A percentile compares a stretch with the other conserved stretches of the same genome.
Evolutionary conservation across 345 rosid genomes (phyloP).

Genomic region (Corchorus olitorius): DNA sequence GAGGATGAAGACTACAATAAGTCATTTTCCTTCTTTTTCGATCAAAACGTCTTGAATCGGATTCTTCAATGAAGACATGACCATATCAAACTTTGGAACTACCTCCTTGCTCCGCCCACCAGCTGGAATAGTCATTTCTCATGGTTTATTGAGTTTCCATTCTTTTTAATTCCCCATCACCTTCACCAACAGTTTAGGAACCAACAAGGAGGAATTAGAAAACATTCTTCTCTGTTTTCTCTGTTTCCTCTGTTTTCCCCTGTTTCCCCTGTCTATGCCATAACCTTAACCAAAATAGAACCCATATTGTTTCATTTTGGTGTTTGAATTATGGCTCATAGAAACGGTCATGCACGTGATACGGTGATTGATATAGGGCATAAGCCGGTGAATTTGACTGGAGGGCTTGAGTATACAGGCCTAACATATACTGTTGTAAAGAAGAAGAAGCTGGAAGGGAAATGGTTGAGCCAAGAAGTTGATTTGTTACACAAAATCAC

Average conservation of each 20-base stretch:
- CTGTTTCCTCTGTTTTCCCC: not conserved
- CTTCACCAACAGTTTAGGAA: conserved; percentile 19
- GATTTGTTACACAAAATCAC: conserved; percentile 57
- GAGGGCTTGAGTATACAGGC: conserved; percentile 54
- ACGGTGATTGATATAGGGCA: conserved; percentile 42
- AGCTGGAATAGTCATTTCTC: conserved; percentile 26
- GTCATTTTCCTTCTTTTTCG: conserved; percentile 2
- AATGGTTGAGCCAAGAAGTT: conserved; percentile 46
- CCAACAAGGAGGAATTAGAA: not conserved
- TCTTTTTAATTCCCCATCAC: conserved; percentile 27
- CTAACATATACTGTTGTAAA: conserved; percentile 59
- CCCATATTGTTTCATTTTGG: not conserved
- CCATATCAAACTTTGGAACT: conserved; percentile 14
- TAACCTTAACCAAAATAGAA: not conserved
- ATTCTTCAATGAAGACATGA: conserved; percentile 11
- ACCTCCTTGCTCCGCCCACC: conserved; percentile 20
- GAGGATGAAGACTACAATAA: conserved; percentile 17
- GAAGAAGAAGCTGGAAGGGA: conserved; percentile 47
- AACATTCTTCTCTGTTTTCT: not conserved
- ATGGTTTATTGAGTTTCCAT: not conserved
- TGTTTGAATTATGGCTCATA: conserved; percentile 30
- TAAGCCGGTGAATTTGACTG: conserved; percentile 37
- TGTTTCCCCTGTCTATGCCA: conserved; percentile 2
- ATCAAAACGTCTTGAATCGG: conserved; percentile 15
- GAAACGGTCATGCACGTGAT: conserved; percentile 25